Conservation (phyloP, 352 stramenopile genomes). For the Phytopythium chamaehyphon region DNA sequence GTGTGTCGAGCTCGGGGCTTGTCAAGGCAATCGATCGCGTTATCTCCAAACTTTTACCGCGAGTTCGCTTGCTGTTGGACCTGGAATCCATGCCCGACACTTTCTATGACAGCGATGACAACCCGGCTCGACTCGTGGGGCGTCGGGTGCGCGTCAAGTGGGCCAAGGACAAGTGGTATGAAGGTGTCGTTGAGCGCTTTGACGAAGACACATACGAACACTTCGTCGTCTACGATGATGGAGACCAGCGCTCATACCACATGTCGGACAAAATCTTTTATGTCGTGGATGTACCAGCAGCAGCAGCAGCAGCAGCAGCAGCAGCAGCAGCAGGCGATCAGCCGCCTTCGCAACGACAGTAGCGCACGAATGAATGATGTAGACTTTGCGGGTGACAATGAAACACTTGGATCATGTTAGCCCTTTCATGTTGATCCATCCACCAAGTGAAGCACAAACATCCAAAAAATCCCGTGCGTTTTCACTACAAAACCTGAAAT, state of each 20-base stretch:
- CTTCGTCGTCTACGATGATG: constrained; percentile 82
- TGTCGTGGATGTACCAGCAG: constrained; percentile 36
- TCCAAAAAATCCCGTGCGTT: too few species aligned
- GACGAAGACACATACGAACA: constrained; percentile 81
- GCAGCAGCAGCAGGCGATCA: not conserved
- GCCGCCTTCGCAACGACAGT: too few species aligned
- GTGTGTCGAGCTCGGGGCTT: constrained; percentile 43
- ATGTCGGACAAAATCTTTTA: constrained; percentile 90
- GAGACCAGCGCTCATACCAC: constrained; percentile 82
- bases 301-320: constrained; percentile 13
- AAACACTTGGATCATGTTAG: too few species aligned
- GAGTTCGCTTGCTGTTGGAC: constrained; percentile 50
- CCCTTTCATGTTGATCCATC: too few species aligned
- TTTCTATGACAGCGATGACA: constrained; percentile 90
- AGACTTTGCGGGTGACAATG: too few species aligned
- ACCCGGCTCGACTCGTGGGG: constrained; percentile 74
- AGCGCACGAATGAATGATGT: too few species aligned
- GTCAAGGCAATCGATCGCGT: constrained; percentile 63
- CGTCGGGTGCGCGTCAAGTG: constrained; percentile 86
- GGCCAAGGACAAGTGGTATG: constrained; percentile 89
- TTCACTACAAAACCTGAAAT: too few species aligned
- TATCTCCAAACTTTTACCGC: constrained; percentile 52
- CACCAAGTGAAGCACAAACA: too few species aligned
- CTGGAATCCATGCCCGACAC: constrained; percentile 38
- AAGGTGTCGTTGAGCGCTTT: constrained; percentile 72